Conservation (phyloP, 768 basidiomycete genomes). For the Lactifluus volemus region DNA sequence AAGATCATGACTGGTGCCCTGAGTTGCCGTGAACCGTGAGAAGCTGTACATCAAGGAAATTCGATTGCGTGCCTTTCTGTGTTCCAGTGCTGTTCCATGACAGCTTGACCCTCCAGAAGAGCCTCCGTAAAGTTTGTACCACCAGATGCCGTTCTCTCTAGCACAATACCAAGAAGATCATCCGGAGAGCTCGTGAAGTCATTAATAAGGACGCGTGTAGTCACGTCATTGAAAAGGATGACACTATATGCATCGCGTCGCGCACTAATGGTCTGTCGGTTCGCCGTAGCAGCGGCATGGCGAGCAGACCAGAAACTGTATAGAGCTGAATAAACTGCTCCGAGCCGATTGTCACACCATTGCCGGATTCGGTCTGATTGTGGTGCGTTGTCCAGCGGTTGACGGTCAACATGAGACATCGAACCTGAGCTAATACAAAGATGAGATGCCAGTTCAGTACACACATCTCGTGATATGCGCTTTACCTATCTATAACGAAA, state of each 20-base stretch:
- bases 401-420: constrained; percentile 35
- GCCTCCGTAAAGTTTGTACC: constrained; percentile 41
- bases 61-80: constrained; percentile 43
- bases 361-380: constrained; percentile 28
- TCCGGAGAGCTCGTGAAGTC: constrained; percentile 40
- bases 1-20: constrained; percentile 48
- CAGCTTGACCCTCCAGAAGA: constrained; percentile 27
- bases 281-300: constrained; percentile 26
- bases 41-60: too few relatives aligned
- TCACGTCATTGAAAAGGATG: constrained; percentile 34
- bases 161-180: constrained; percentile 33
- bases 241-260: constrained; percentile 51
- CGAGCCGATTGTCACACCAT: constrained; percentile 38
- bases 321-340: constrained; percentile 49
- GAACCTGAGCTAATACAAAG: constrained; percentile 37
- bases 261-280: constrained; percentile 12
- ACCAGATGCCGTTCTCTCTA: too few relatives aligned
- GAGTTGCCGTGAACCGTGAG: too few relatives aligned
- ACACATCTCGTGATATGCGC: too few relatives aligned
- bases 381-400: constrained; percentile 38
- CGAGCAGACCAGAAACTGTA: constrained; percentile 50
- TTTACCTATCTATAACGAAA: too few relatives aligned
- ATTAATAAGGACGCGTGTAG: constrained; percentile 28
- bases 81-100: constrained; percentile 42
- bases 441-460: too few relatives aligned